These are phyloP conservation scores for Pisolithus microcarpus DNA, from an alignment of 768 basidiomycete genomes.

Conservation along the genomic window DNA sequence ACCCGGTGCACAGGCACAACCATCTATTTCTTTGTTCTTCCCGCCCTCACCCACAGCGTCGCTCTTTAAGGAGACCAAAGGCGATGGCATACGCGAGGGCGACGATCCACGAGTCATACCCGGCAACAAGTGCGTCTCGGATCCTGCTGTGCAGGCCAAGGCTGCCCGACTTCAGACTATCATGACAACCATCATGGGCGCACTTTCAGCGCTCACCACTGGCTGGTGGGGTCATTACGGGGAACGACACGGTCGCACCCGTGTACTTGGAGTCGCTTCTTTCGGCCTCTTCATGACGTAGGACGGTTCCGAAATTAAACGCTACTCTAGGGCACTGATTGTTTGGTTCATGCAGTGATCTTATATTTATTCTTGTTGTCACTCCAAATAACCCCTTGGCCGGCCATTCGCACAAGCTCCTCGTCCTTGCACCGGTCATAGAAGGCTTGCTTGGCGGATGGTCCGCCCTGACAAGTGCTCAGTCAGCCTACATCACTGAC, in stretches of 20 bases:
- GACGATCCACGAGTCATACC: conserved; percentile 34
- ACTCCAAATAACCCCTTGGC: conserved; percentile 50
- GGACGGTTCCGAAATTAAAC: conserved; percentile 30
- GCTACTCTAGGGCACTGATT: conserved; percentile 9
- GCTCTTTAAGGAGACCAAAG: conserved; percentile 13
- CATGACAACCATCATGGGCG: conserved; percentile 71
- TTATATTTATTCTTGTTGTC: conserved; percentile 74
- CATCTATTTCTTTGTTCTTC: conserved; percentile 9
- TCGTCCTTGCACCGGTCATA: conserved; percentile 69
- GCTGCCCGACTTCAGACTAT: conserved; percentile 71
- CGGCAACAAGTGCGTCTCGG: conserved; percentile 33
- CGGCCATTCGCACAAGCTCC: conserved; percentile 62
- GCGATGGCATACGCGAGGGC: conserved; percentile 26
- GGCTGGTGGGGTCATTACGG: conserved; percentile 83
- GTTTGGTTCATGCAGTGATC: conserved; percentile 46
- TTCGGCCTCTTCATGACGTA: conserved; percentile 71
- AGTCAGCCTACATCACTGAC: conserved; percentile 62
- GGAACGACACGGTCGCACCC: conserved; percentile 70
- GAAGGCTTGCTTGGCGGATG: conserved; percentile 82
- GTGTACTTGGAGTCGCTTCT: conserved; percentile 59
- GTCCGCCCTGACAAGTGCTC: conserved; percentile 57
- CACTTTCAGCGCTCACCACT: conserved; percentile 73
- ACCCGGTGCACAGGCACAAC: conserved; percentile 5
- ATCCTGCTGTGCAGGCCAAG: conserved; percentile 56
- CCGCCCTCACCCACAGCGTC: conserved; percentile 1